Conservation (phyloP, 495 filamentous ascomycete species). For the Aspergillus leporis region DNA sequence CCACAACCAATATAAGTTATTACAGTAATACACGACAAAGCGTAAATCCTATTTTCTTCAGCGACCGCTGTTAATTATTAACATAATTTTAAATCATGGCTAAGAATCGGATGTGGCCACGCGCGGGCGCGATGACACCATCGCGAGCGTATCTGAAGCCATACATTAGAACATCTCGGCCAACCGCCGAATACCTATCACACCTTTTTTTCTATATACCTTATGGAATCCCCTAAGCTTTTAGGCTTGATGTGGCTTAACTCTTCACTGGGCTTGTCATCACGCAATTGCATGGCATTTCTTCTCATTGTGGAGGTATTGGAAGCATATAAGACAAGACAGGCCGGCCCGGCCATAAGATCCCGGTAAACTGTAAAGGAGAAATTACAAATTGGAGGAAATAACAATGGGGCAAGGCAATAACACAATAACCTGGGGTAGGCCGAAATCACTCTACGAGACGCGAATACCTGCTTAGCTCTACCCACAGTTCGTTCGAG, state of each 20-base stretch:
- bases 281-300: slow-evolving; percentile 4
- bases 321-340: neutral
- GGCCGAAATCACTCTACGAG: neutral
- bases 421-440: neutral
- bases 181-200: neutral
- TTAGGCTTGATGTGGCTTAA: neutral
- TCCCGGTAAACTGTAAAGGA: neutral
- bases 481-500: neutral
- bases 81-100: neutral
- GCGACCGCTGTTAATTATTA: neutral
- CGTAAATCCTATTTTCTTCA: neutral
- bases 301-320: neutral
- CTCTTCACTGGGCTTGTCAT: neutral
- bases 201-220: neutral
- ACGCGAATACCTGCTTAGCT: neutral
- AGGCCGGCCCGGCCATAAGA: neutral
- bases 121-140: neutral
- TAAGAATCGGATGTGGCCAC: neutral
- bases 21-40: too few relatives aligned
- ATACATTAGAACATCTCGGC: neutral
- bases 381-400: neutral
- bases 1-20: too few relatives aligned
- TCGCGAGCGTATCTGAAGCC: slow-evolving; percentile 3
- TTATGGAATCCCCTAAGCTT: neutral
- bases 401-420: neutral